Evolutionary conservation across 2,329 filamentous ascomycete species (phyloP), one percentile per base, ranked within the genome.

Genomic region (Aureobasidium uvarum): DNA sequence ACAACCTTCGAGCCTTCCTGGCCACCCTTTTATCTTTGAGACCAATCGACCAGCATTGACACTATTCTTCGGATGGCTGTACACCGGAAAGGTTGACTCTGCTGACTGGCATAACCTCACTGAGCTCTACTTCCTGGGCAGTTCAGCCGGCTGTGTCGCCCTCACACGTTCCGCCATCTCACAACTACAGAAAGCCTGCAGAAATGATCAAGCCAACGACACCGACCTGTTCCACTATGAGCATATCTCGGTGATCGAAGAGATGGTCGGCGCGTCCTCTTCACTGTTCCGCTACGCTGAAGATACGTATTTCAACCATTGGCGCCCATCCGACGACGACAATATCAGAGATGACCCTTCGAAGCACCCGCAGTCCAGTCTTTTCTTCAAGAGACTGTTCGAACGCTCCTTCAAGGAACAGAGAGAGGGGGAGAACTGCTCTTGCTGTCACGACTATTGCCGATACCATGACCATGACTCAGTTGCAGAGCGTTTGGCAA

Each of bases 271-370:
- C 14, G 20, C 39, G 8, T n/a, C 23, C 14, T 58, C 55, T 3
- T 7, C 38, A 1, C 18, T 58, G 3, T 58, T 11, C 5, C 55
- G 18, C 8, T 58, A 58, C 10, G 25, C 45, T 23, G 38, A 31
- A 14, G 55, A 58, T 8, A 58, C 55, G 1, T 58, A 58, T 28
- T 43, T 45, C 55, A 58, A 45, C 16, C 55, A 58, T 25, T 58
- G 55, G 55, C n/a, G n/a, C 3, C 55, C 41, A 6, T 23, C 23
- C 4, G 52, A n/a, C 10, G 55, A 58, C 23, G 16, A 18, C 11
- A 36, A 18, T 2, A 36, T 45, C 3, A 33, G 33, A 2, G 55
- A 58, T 10, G 23, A 58, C 7, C 39, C 55, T 3, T 20, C 25
- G 1, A 16, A 58, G 3, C 10, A 45, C 16, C 16, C 23, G 6